Evolutionary conservation across 2,329 filamentous ascomycete genomes (phyloP), one percentile per base, ranked within the genome.

Genomic region (Fragosphaeria purpurea): DNA sequence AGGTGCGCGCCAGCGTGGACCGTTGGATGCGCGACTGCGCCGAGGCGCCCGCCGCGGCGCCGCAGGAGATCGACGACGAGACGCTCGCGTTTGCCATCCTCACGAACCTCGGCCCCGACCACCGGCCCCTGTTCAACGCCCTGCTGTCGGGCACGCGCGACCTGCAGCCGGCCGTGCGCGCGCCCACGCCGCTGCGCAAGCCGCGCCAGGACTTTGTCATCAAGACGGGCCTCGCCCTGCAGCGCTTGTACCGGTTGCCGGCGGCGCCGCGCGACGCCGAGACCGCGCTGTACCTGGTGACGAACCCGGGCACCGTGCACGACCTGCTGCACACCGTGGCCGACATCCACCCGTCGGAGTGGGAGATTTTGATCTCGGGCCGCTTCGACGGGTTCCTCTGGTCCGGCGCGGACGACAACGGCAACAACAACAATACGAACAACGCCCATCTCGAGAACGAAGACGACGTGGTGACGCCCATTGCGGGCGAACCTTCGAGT

Each of bases 341-440:
- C 38, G 88, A 90, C 48, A 93, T 97, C 59, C 93, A 85, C 62
- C 79, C 83, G 44, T 86, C 87, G n/a, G 91, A 97, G 66, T 97
- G 91, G 91, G 91, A 96, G 55, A 95, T 97, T 50, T 75, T 97
- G 10, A 88, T 85, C 5, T 96, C 91, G 0, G 91, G 91, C 33
- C 85, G 91, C 33, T 97, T 97, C 60, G 90, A 96, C 62, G 91
- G 91, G 4, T 97, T 97, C 68, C 75, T 96, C 22, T 95, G 91
- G 81, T 95, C 88, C 43, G 91, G 91, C 30, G 88, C 88, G 6
- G 90, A 96, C 48, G 90, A 95, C 45, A 64, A 59, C n/a, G n/a
- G n/a, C n/a, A n/a, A n/a, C n/a, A n/a, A n/a, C n/a, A n/a, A n/a
- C n/a, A n/a, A n/a, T n/a, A n/a, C n/a, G n/a, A n/a, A n/a, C n/a